Evolutionary conservation across 441 rosid species (phyloP), one percentile per base, ranked within the genome.

Genomic region (Cnidoscolus chayamansa): DNA sequence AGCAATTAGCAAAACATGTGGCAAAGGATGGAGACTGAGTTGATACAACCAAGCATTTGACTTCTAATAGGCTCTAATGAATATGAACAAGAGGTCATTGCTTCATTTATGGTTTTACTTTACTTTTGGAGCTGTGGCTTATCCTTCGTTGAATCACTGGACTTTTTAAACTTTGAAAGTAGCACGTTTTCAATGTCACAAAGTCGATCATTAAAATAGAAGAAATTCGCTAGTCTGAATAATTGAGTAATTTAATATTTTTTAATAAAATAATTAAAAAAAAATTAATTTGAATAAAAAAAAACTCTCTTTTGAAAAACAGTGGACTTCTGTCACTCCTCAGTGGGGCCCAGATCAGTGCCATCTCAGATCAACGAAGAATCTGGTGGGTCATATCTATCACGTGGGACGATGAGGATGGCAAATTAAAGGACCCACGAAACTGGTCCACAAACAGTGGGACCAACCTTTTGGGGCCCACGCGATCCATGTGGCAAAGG

Each of bases 1-100:
- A 78, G 61, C 80, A 76, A 54, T n/a, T 72, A 65, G 54, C 11
- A 10, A 47, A 11, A 55, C 43, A 37, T 25, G 15, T 45, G 35
- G 32, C n/a, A 54, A 32, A 49, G 49, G 57, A 48, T 40, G 11
- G 19, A 62, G 50, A 62, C 45, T 67, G 47, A 70, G 17, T 51
- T 70, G 49, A 59, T 43, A 25, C 10, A 12, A 55, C n/a, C 17
- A 32, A 54, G 31, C 15, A 50, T 15, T 53, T 13, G 37, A 51
- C 63, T 20, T 17, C 7, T 0, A 10, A 17, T 9, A 47, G 56
- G 60, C 60, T 25, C 13, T 32, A 11, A 8, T 10, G 3, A 25
- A 30, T n/a, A 40, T 9, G 64, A 1, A 47, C 20, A 17, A 70
- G 40, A 48, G 31, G 43, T 17, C 2, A 57, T 17, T 58, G 56